A percentile compares a stretch with the other conserved stretches of the same genome.
Evolutionary conservation across 306 rosid genomes (phyloP).

Genomic region (Glycine tomentella): DNA sequence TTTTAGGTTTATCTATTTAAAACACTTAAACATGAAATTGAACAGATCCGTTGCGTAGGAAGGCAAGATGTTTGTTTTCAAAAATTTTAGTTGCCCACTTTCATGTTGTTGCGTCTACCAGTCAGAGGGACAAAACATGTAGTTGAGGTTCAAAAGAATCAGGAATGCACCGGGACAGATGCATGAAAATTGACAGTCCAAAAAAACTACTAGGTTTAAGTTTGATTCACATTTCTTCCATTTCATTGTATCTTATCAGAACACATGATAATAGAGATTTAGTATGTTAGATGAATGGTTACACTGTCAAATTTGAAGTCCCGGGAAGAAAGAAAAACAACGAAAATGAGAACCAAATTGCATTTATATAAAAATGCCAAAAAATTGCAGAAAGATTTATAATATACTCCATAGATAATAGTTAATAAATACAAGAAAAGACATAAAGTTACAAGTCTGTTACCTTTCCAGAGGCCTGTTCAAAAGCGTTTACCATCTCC

Average conservation of each 20-base stretch:
- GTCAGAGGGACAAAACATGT: background rate
- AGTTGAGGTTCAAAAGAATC: background rate
- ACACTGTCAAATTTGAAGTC: background rate
- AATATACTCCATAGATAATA: background rate
- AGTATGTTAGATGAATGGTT: background rate
- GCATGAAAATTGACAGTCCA: background rate
- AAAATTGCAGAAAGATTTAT: background rate
- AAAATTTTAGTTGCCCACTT: constrained; percentile 15
- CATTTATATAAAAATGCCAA: background rate
- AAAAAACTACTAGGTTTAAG: background rate
- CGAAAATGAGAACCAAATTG: background rate
- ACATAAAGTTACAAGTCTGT: constrained; percentile 18
- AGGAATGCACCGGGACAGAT: background rate
- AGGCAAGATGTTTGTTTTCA: background rate
- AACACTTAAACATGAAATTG: constrained; percentile 11
- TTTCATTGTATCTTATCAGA: constrained; percentile 2
- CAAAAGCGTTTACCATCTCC: constrained; percentile 96
- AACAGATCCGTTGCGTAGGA: constrained; percentile 16
- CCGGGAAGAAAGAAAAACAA: constrained; percentile 50
- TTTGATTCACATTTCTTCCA: constrained; percentile 21
- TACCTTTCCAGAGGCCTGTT: constrained; percentile 93
- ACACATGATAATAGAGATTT: background rate
- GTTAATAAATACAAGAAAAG: background rate
- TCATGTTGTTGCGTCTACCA: background rate
- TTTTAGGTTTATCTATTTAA: background rate